Percentiles rank a stretch among this genome's conserved stretches.
phyloP scores from a whole-genome alignment of 345 rosid genomes.

The Syzygium oleosum region DNA sequence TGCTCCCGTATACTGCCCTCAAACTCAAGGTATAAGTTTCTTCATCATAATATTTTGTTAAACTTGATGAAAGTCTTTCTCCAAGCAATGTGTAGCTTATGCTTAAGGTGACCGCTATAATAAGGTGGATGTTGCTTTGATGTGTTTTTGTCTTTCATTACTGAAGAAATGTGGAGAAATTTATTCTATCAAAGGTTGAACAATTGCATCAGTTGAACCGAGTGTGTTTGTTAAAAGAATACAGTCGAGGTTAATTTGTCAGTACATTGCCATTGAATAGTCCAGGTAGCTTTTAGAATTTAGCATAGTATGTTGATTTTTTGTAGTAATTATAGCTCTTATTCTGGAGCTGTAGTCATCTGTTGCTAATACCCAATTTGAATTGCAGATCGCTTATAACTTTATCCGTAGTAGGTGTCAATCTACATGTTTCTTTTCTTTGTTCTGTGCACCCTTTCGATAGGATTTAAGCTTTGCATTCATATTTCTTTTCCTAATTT shows the following conservation, averaged over 20 bases:
- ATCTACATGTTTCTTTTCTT: not conserved
- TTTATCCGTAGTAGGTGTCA: not conserved
- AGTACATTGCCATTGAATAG: not conserved
- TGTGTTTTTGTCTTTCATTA: not conserved
- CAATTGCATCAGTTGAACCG: not conserved
- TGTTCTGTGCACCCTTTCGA: not conserved
- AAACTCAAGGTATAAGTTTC: slow-evolving; percentile 47
- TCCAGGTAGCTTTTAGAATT: not conserved
- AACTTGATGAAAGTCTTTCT: not conserved
- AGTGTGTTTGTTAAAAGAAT: not conserved
- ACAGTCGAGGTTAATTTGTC: not conserved
- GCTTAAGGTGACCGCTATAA: not conserved
- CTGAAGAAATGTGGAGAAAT: not conserved
- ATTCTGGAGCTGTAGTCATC: not conserved
- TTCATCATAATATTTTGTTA: not conserved
- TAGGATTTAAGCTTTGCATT: not conserved
- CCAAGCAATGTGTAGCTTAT: no score
- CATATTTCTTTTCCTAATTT: not conserved
- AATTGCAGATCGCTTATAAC: not conserved
- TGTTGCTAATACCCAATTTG: not conserved
- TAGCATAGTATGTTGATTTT: not conserved
- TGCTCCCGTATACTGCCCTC: slow-evolving; percentile 97
- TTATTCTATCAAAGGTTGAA: not conserved
- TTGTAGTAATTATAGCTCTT: not conserved
- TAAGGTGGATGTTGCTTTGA: not conserved